These are phyloP conservation scores for Myxozyma sirexii DNA, from an alignment of 805 yeast species.

Conservation along the genomic window DNA sequence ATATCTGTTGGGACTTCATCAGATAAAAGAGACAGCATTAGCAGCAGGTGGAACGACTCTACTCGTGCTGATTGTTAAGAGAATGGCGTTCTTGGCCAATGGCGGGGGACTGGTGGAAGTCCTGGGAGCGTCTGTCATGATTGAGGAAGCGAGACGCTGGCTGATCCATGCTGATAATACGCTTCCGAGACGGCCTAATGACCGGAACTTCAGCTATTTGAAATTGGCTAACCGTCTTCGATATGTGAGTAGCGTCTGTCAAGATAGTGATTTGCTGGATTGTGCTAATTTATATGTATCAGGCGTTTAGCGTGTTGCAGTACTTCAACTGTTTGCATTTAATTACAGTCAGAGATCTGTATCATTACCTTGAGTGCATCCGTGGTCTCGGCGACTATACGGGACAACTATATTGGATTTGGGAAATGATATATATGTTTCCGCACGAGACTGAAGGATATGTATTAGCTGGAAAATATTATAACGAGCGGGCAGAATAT, in stretches of 20 bases:
- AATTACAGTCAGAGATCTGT: not conserved
- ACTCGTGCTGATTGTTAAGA: no score
- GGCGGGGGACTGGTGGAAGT: no score
- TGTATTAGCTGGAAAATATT: not conserved
- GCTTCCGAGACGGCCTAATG: constrained; percentile 12
- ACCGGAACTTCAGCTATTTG: constrained; percentile 1
- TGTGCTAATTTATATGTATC: not conserved
- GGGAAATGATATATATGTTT: constrained; percentile 13
- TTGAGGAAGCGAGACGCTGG: constrained; percentile 10
- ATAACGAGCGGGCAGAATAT: not conserved
- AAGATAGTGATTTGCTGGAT: no score
- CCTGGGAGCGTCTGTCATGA: not conserved
- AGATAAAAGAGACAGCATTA: no score
- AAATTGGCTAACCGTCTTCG: not conserved
- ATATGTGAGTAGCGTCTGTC: no score
- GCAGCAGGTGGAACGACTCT: no score
- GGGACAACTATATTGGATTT: not conserved
- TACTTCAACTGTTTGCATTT: not conserved
- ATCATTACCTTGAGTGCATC: constrained; percentile 4
- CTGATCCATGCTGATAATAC: constrained; percentile 12
- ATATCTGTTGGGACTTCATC: no score
- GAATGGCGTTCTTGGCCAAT: no score
- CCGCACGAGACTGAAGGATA: constrained; percentile 7
- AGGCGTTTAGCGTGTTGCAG: constrained; percentile 11
- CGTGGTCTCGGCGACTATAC: not conserved